These are phyloP conservation scores for Fusarium albosuccineum DNA, from an alignment of 2,329 filamentous ascomycete species.

Conservation along the genomic window DNA sequence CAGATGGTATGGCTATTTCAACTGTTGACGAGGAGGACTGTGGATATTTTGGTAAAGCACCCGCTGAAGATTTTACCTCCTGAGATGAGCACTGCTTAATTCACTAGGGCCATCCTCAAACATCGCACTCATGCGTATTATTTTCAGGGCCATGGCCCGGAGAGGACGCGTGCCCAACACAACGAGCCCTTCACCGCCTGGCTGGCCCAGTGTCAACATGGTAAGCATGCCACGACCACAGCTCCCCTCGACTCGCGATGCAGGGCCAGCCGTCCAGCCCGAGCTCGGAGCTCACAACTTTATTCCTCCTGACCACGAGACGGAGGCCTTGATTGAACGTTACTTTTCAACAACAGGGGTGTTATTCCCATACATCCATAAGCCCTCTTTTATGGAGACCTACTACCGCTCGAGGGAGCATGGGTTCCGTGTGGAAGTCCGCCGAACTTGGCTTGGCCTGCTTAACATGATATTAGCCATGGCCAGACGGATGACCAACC, in stretches of 20 bases:
- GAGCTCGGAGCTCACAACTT: conserved; percentile 7
- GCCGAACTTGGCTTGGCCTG: conserved; percentile 64
- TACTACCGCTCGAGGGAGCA: conserved; percentile 36
- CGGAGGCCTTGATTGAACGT: conserved; percentile 33
- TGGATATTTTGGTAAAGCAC: conserved; percentile 15
- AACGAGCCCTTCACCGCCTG: no score
- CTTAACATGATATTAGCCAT: conserved; percentile 65
- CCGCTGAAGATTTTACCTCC: no score
- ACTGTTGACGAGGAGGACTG: conserved; percentile 21
- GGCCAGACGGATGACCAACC: not conserved
- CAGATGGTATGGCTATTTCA: conserved; percentile 12
- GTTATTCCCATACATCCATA: conserved; percentile 49
- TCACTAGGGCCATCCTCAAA: conserved; percentile 5
- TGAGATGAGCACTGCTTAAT: not conserved
- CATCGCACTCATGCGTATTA: conserved; percentile 14
- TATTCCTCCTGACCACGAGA: conserved; percentile 37
- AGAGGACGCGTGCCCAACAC: not conserved
- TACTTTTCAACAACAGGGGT: conserved; percentile 48
- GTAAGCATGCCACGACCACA: no score
- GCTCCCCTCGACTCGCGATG: no score
- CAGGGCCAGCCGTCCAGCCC: no score
- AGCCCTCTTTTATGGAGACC: conserved; percentile 40
- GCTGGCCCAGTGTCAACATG: not conserved
- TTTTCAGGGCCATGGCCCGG: not conserved
- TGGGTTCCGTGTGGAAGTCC: conserved; percentile 49